phyloP scores from a whole-genome alignment of 2,329 filamentous ascomycete genomes.

The Neocatenulostroma microsporum region DNA sequence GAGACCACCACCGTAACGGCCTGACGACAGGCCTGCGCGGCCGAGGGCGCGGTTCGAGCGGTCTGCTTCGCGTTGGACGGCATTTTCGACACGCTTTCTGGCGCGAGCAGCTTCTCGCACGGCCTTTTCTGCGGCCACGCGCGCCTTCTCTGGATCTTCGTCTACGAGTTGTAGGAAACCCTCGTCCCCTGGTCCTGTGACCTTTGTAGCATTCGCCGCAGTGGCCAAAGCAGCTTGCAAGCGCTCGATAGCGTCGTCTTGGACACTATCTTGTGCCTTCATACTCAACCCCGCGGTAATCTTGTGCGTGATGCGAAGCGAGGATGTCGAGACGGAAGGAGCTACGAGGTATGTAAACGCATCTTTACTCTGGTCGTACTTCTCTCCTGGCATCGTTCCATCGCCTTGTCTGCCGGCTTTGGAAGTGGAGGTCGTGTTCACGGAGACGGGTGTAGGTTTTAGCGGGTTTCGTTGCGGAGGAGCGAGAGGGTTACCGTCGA shows the following conservation, averaged over 20 bases:
- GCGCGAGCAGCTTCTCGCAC: constrained; percentile 43
- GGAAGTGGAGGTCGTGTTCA: constrained; percentile 20
- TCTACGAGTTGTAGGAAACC: constrained; percentile 62
- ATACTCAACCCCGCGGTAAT: constrained; percentile 65
- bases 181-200: constrained; percentile 38
- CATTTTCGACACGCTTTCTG: constrained; percentile 59
- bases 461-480: constrained; percentile 47
- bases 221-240: constrained; percentile 61
- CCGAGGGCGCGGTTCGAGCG: constrained; percentile 45
- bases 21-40: constrained; percentile 40
- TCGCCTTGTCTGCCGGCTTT: constrained; percentile 27
- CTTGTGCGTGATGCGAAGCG: constrained; percentile 67
- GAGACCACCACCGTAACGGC: constrained; percentile 50
- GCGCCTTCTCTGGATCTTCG: constrained; percentile 67
- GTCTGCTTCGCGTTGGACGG: constrained; percentile 56
- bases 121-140: constrained; percentile 64
- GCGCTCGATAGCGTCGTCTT: constrained; percentile 63
- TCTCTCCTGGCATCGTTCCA: constrained; percentile 32
- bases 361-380: constrained; percentile 61
- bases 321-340: constrained; percentile 58
- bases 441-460: constrained; percentile 42
- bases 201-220: constrained; percentile 50
- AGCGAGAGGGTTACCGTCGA: constrained; percentile 62
- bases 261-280: constrained; percentile 57
- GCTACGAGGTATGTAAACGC: constrained; percentile 69